Evolutionary conservation across 495 filamentous ascomycete genomes (phyloP).

Genomic region (Cetradonia linearis): DNA sequence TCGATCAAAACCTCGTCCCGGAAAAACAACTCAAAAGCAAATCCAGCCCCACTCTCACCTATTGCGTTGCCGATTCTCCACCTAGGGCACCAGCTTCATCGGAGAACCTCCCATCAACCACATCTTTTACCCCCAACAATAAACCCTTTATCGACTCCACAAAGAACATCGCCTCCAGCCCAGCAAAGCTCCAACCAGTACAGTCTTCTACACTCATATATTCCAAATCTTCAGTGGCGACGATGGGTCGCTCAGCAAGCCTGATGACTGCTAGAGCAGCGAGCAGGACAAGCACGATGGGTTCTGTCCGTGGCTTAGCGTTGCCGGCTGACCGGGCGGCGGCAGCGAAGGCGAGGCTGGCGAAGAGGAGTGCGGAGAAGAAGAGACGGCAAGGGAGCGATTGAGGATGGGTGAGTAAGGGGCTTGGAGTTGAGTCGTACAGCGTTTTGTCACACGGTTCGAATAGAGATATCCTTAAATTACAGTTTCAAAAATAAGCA

Average conservation of each 20-base stretch:
- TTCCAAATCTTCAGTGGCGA: neutral
- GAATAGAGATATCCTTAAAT: neutral
- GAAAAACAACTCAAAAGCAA: neutral
- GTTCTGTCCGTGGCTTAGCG: slow-evolving; percentile 25
- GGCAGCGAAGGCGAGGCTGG: slow-evolving; percentile 54
- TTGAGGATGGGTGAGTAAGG: neutral
- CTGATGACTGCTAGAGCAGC: slow-evolving; percentile 25
- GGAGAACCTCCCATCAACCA: neutral
- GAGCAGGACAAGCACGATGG: slow-evolving; percentile 25
- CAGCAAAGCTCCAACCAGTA: slow-evolving; percentile 3
- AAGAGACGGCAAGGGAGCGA: slow-evolving; percentile 28
- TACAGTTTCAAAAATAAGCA: neutral
- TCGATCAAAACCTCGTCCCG: slow-evolving; percentile 21
- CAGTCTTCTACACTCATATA: neutral
- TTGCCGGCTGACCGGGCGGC: slow-evolving; percentile 50
- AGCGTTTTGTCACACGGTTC: too few species aligned
- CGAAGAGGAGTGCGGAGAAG: slow-evolving; percentile 41
- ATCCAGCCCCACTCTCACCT: neutral
- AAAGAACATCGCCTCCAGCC: slow-evolving; percentile 4
- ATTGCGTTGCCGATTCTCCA: neutral
- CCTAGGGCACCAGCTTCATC: neutral
- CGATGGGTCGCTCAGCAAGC: slow-evolving; percentile 16
- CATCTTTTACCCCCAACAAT: neutral
- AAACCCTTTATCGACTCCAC: neutral
- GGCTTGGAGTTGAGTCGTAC: neutral